phyloP scores from a whole-genome alignment of 306 rosid genomes.

The Vigna mungo region DNA sequence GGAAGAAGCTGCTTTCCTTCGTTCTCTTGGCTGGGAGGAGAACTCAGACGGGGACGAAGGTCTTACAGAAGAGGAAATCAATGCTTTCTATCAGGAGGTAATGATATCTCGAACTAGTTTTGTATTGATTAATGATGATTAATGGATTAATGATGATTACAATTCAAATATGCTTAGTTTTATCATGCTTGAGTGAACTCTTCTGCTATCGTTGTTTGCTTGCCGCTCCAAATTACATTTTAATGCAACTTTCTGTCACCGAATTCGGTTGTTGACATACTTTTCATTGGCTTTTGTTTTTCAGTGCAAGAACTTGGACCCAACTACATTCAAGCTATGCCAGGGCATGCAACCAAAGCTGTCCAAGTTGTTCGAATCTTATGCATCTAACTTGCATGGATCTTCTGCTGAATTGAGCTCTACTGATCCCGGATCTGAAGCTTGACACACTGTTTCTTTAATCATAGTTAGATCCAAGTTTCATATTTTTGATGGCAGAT shows the following conservation, averaged over 20 bases:
- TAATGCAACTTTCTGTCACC: conserved; percentile 26
- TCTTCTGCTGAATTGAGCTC: conserved; percentile 71
- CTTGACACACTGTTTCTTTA: conserved; percentile 58
- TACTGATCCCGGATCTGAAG: conserved; percentile 75
- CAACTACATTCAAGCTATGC: conserved; percentile 57
- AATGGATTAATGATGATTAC: conserved; percentile 19
- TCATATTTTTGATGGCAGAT: conserved; percentile 70
- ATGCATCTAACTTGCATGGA: conserved; percentile 60
- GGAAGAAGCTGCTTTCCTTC: conserved; percentile 95
- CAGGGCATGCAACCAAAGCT: conserved; percentile 77
- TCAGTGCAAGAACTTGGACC: conserved; percentile 70
- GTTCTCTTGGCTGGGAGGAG: conserved; percentile 99
- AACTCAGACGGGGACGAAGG: conserved; percentile 86
- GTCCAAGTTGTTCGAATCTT: conserved; percentile 68
- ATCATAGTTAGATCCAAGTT: conserved; percentile 60
- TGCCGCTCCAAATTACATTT: conserved; percentile 9
- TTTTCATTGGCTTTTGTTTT: conserved; percentile 35
- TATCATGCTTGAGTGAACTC: conserved; percentile 8
- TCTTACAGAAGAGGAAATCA: conserved; percentile 96
- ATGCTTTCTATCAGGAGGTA: conserved; percentile 80
- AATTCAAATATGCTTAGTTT: conserved; percentile 14
- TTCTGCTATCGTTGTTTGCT: not conserved
- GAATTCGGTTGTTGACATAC: conserved; percentile 32
- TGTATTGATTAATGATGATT: conserved; percentile 22
- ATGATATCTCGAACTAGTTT: conserved; percentile 33